phyloP scores from a whole-genome alignment of 805 yeast species.

The Suhomyces sp. region DNA sequence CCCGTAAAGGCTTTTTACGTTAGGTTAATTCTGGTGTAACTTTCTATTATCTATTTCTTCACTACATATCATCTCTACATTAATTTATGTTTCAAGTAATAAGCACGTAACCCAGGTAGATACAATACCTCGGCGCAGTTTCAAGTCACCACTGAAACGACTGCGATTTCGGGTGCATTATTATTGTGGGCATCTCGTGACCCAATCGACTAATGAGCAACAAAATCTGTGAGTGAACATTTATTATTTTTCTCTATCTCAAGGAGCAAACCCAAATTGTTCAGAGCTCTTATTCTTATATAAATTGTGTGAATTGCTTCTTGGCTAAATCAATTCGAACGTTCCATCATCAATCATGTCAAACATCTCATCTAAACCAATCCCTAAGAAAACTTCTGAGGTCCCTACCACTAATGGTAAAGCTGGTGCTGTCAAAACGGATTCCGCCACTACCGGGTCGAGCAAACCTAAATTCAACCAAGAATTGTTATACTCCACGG shows the following conservation, averaged over 20 bases:
- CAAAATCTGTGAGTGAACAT: conserved; percentile 3
- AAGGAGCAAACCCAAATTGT: not conserved
- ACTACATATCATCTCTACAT: not conserved
- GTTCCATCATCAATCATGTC: not conserved
- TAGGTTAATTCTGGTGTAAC: conserved; percentile 15
- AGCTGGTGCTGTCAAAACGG: not conserved
- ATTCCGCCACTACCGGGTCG: not conserved
- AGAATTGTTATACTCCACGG: conserved; percentile 18
- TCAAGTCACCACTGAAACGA: not conserved
- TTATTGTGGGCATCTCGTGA: not conserved
- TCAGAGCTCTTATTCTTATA: not conserved
- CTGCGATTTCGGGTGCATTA: not conserved
- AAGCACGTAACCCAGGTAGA: not conserved
- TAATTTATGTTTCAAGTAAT: not conserved
- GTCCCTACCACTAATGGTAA: not conserved
- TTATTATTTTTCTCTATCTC: not conserved
- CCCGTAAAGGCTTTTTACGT: conserved; percentile 82
- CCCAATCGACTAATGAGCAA: not conserved
- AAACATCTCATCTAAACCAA: not conserved
- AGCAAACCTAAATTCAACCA: conserved; percentile 7
- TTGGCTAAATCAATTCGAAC: not conserved
- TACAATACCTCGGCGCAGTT: not conserved
- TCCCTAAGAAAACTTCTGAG: not conserved
- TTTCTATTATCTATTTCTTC: not conserved
- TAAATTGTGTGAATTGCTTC: not conserved